These are phyloP conservation scores for Calonectria honghensis DNA, from an alignment of 2,329 filamentous ascomycete species.

Conservation along the genomic window DNA sequence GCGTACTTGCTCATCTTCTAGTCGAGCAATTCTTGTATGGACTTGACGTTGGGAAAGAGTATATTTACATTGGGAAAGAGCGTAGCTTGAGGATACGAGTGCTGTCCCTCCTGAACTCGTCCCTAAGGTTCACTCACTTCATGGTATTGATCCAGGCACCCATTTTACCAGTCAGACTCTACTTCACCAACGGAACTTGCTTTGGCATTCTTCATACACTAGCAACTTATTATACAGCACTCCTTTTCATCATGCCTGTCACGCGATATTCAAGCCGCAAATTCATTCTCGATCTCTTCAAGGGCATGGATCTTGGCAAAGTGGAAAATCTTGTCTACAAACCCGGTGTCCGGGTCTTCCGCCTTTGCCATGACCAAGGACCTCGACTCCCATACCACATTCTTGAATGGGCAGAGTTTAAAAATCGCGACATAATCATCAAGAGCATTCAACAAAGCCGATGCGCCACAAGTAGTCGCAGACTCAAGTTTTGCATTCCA, in stretches of 20 bases:
- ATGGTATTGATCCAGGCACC: background rate
- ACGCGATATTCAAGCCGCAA: background rate
- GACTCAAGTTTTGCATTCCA: constrained; percentile 12
- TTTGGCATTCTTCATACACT: background rate
- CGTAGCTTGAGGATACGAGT: background rate
- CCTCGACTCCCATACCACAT: constrained; percentile 37
- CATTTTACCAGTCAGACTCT: background rate
- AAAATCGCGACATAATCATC: constrained; percentile 35
- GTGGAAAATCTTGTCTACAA: constrained; percentile 4
- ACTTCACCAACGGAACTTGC: background rate
- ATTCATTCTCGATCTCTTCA: constrained; percentile 21
- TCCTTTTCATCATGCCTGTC: background rate
- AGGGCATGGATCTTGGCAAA: constrained; percentile 10
- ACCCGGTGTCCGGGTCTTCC: constrained; percentile 10
- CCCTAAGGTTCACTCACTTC: background rate
- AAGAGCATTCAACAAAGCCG: constrained; percentile 40
- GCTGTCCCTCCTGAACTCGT: background rate
- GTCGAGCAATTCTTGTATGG: background rate
- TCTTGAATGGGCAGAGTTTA: constrained; percentile 39
- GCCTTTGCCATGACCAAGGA: constrained; percentile 7
- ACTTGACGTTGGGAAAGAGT: background rate
- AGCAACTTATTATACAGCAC: background rate
- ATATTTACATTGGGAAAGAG: background rate
- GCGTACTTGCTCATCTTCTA: background rate
- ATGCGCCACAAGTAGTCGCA: background rate